Base-by-base conservation (phyloP, 306 rosid genomes). In the Spatholobus suberectus region DNA sequence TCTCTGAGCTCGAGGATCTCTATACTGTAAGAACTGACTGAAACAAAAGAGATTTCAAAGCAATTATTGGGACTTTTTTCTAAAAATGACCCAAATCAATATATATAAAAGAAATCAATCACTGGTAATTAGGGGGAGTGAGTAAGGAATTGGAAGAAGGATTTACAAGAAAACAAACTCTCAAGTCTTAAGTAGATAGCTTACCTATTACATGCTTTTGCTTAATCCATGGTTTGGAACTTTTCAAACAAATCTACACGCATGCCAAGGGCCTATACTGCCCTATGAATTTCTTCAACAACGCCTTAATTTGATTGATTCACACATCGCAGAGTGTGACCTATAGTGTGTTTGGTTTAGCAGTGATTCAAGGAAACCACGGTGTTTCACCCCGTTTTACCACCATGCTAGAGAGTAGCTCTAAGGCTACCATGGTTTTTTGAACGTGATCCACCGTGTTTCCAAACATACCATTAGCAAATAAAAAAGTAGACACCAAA, bases 1-100 rank as follows among this genome's bases (percentile, higher is more conserved):
- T n/a, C n/a, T n/a, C 81, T 96, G 97, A 57, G 99, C 97, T 83
- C 78, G 94, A 86, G 94, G 98, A 80, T 96, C 99, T 78, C 98
- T 90, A 76, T 86, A 91, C 65, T 96, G 98, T 66, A 96, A 87
- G 92, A 96, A 94, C 77, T 97, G 97, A 71, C 99, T 96, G 98
- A 78, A 89, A 89, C 82, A 82, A 61, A 61, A 68, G 38, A 73
- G 52, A 68, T 76, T 66, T 18, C 49, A 80, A 81, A 67, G 21
- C 32, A 61, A 59, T 82, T 58, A 79, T 34, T 38, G 32, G 70
- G 1, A 54, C 35, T 3, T 47, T 46, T 26, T 29, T 1, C 32
- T 35, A 29, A 51, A 70, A 51, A 66, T 65, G 61, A 41, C 41
- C 15, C 46, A 41, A 54, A 79, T 66, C 47, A 66, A 11, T 40